Base-by-base conservation (phyloP, 495 filamentous ascomycete species). In the Podospora pseudocomata region DNA sequence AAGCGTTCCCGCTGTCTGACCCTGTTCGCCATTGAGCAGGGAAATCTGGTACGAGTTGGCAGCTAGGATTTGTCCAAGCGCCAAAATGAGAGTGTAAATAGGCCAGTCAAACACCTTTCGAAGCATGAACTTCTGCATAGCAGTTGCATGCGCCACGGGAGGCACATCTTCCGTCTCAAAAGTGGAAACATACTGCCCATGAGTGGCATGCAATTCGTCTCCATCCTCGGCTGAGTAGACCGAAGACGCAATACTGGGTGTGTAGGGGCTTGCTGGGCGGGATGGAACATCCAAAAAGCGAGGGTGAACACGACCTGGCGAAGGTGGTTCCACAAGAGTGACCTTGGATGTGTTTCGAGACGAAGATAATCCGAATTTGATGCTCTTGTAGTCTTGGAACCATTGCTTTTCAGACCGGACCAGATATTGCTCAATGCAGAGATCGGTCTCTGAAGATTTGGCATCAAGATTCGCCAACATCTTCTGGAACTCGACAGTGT, bases 31-130 rank as follows among this genome's bases (percentile, higher is more conserved):
- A 15, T 82, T 85, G 23, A 91, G 75, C n/a, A 91, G 81, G 0
- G 86, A 88, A 72, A 90, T 86, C 70, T 90, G 88, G 74, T 89
- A 88, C 3, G 86, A 88, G 73, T 90, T 90, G 30, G 87, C 86
- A 0, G 88, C 85, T 39, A 90, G 81, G 63, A 90, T 88, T 74
- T 90, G 88, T 1, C 88, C 88, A 74, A 91, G 80, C 34, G 88
- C 88, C 15, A 91, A 79, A 59, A 92, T 81, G 65, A 92, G 80
- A 4, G 88, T 85, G 76, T 92, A 92, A 4, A 92, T 70, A 0
- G 90, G 90, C 90, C 90, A 92, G 71, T 90, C 86, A 34, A 72
- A 66, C n/a, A 70, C 20, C 58, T 69, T 72, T 62, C 63, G 65
- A 20, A 72, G 70, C 65, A 70, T 66, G 15, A 69, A 65, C 53